Percentiles rank a stretch among this genome's conserved stretches.
Evolutionary conservation across 2,329 filamentous ascomycete genomes (phyloP).

Genomic region (Penicillium sp.): DNA sequence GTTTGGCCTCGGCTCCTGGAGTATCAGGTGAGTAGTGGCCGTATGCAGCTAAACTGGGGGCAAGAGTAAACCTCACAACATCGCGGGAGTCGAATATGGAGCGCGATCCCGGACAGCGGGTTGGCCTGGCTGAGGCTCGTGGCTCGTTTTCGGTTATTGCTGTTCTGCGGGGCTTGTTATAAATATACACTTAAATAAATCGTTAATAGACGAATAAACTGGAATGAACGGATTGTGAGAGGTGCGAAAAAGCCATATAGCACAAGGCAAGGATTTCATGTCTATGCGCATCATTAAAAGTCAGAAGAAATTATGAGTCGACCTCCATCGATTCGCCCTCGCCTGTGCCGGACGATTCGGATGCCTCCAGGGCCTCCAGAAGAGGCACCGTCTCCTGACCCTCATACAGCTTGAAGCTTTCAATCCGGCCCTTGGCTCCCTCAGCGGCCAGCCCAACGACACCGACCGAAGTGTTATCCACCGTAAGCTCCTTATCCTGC

Average conservation of each 20-base stretch:
- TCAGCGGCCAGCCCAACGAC: slow-evolving; percentile 65
- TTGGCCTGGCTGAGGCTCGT: neutral
- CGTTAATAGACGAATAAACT: slow-evolving; percentile 4
- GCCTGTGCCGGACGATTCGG: slow-evolving; percentile 42
- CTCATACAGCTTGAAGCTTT: slow-evolving; percentile 88
- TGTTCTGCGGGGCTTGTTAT: neutral
- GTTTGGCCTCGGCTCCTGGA: slow-evolving; percentile 67
- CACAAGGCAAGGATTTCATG: slow-evolving; percentile 28
- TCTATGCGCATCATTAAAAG: slow-evolving; percentile 33
- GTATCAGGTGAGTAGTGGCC: slow-evolving; percentile 72
- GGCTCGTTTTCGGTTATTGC: too few relatives aligned
- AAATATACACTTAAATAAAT: neutral
- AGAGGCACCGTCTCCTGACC: slow-evolving; percentile 81
- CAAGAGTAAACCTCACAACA: slow-evolving; percentile 52
- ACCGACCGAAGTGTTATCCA: slow-evolving; percentile 93
- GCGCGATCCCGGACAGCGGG: neutral
- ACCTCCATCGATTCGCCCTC: slow-evolving; percentile 56
- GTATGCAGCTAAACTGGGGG: slow-evolving; percentile 80
- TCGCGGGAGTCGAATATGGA: neutral
- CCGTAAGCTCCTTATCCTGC: slow-evolving; percentile 95
- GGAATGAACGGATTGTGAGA: too few relatives aligned
- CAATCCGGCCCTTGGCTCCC: slow-evolving; percentile 56
- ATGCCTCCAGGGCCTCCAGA: slow-evolving; percentile 66
- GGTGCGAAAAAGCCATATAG: slow-evolving; percentile 6
- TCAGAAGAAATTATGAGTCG: slow-evolving; percentile 44